Conservation (phyloP, 2,329 filamentous ascomycete species). For the Xylariaceae sp. region DNA sequence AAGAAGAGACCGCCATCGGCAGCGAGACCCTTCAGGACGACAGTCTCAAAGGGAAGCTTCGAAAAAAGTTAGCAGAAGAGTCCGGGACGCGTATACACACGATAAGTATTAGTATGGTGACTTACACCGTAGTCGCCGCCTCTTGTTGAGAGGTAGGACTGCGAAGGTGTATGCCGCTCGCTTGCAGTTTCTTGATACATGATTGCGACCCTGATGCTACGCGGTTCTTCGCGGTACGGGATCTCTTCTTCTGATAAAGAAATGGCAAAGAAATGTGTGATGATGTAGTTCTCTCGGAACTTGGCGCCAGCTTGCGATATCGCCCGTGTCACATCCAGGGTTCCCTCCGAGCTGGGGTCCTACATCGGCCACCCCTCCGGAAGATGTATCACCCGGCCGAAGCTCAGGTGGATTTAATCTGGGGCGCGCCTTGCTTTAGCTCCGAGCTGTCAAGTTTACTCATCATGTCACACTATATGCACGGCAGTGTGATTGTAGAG, state of each 20-base stretch:
- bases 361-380: constrained; percentile 17
- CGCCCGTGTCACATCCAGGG: background rate
- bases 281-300: too few relatives aligned
- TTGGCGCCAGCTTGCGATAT: background rate
- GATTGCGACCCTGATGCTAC: background rate
- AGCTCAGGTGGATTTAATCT: background rate
- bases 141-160: constrained; percentile 19
- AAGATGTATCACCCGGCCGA: constrained; percentile 12
- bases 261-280: background rate
- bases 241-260: background rate
- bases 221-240: background rate
- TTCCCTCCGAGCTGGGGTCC: background rate
- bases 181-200: constrained; percentile 18
- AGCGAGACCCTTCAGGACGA: constrained; percentile 83
- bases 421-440: too few relatives aligned
- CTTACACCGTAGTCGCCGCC: constrained; percentile 20
- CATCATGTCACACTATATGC: background rate
- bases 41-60: constrained; percentile 83
- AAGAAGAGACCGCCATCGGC: constrained; percentile 85
- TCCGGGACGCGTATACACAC: background rate
- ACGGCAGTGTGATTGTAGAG: background rate
- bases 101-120: background rate
- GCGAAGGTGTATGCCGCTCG: constrained; percentile 13
- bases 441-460: background rate
- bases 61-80: constrained; percentile 1